A percentile compares a stretch with the other conserved stretches of the same genome.
Conservation (phyloP, 2,329 filamentous ascomycete genomes). For the Stylonectria norvegica region DNA sequence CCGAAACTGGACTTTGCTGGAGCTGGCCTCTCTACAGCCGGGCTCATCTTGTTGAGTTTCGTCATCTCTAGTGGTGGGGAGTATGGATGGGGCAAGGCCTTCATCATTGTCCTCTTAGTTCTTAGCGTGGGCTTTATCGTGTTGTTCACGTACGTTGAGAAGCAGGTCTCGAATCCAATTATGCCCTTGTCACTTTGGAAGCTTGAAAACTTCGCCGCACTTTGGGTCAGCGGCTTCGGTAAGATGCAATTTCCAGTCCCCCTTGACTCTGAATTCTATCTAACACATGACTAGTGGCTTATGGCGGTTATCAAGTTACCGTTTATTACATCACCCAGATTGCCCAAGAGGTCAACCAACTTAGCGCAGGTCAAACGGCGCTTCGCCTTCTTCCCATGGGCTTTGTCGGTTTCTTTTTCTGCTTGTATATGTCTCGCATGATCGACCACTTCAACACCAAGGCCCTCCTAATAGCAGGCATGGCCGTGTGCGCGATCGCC, state of each 20-base stretch:
- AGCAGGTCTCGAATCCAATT: conserved; percentile 42
- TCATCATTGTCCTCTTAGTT: conserved; percentile 41
- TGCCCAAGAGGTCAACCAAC: conserved; percentile 10
- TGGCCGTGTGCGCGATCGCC: conserved; percentile 7
- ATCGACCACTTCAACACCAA: conserved; percentile 6
- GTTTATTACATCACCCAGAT: conserved; percentile 10
- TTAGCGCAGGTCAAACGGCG: conserved; percentile 8
- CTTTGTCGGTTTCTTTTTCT: conserved; percentile 2
- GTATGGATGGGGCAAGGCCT: conserved; percentile 44
- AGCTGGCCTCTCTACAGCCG: conserved; percentile 39
- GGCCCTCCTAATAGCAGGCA: conserved; percentile 3
- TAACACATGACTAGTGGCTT: neutral
- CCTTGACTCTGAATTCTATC: neutral
- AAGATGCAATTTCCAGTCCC: neutral
- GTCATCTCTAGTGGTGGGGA: conserved; percentile 42
- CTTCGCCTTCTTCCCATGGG: conserved; percentile 8
- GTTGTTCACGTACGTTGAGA: conserved; percentile 38
- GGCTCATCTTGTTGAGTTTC: conserved; percentile 42
- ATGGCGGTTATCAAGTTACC: conserved; percentile 8
- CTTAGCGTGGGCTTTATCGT: conserved; percentile 36
- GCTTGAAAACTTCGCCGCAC: conserved; percentile 41
- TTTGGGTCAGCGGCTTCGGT: conserved; percentile 42
- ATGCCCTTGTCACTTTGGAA: conserved; percentile 46
- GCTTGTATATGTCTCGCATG: conserved; percentile 5
- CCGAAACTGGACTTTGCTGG: conserved; percentile 40